These are phyloP conservation scores for Boletus sp. DNA, from an alignment of 768 basidiomycete genomes.

Conservation along the genomic window DNA sequence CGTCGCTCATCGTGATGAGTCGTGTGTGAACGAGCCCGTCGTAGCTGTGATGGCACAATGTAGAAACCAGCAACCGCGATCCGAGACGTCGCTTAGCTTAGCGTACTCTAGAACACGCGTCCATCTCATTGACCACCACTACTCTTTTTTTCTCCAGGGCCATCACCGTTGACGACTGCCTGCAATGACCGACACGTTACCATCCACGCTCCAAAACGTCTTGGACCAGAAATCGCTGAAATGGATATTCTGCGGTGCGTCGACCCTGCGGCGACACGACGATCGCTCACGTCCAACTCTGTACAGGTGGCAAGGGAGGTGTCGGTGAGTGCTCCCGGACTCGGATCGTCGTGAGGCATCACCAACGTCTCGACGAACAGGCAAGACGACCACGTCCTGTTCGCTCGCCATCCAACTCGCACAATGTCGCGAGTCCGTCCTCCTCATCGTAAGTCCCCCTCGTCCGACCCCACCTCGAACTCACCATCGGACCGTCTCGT, in stretches of 20 bases:
- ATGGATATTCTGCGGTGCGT: constrained; percentile 98
- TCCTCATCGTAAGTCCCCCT: constrained; percentile 76
- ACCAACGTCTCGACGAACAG: constrained; percentile 38
- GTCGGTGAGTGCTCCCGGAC: constrained; percentile 62
- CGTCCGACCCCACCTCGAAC: background rate
- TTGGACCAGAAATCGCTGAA: constrained; percentile 91
- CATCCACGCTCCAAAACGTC: constrained; percentile 90
- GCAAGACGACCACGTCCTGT: constrained; percentile 98
- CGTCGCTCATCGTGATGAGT: constrained; percentile 23
- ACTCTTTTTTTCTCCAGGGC: background rate
- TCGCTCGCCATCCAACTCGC: constrained; percentile 97
- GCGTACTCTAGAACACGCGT: constrained; percentile 21
- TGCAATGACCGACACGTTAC: constrained; percentile 59
- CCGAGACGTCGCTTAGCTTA: constrained; percentile 9
- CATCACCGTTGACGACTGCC: constrained; percentile 8
- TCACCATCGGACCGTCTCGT: background rate
- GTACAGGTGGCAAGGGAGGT: constrained; percentile 93
- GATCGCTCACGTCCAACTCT: constrained; percentile 13
- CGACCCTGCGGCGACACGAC: constrained; percentile 9
- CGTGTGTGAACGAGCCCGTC: background rate
- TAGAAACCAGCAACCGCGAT: constrained; percentile 13
- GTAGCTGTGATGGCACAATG: constrained; percentile 11
- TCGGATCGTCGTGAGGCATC: background rate
- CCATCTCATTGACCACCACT: constrained; percentile 6
- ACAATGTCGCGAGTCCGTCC: constrained; percentile 86